These are phyloP conservation scores for Xanthoconium purpureum DNA, from an alignment of 768 basidiomycete species.

Conservation along the genomic window DNA sequence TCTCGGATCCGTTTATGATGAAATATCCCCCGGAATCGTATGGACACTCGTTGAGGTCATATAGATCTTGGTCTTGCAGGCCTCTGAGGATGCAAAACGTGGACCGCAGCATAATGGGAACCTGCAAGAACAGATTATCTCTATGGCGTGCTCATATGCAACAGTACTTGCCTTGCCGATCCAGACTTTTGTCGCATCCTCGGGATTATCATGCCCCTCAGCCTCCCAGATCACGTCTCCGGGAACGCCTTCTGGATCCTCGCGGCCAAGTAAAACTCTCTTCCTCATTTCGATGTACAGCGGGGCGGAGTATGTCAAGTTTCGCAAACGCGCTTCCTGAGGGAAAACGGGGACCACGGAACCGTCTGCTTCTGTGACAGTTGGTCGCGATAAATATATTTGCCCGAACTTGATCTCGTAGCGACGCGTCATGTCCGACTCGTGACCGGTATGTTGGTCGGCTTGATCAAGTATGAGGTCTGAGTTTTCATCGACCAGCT, in stretches of 20 bases:
- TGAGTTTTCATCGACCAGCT: constrained; percentile 95
- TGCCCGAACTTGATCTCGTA: constrained; percentile 98
- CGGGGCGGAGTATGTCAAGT: constrained; percentile 94
- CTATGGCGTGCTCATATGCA: constrained; percentile 1
- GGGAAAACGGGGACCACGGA: constrained; percentile 92
- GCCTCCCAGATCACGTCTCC: constrained; percentile 79
- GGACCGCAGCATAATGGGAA: constrained; percentile 96
- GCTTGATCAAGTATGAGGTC: constrained; percentile 95
- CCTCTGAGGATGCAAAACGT: constrained; percentile 90
- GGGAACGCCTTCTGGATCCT: constrained; percentile 75
- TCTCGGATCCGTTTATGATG: constrained; percentile 99
- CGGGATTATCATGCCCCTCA: constrained; percentile 60
- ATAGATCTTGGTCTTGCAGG: constrained; percentile 75
- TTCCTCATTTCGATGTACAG: constrained; percentile 96
- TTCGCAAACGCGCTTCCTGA: constrained; percentile 92
- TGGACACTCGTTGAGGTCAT: constrained; percentile 95
- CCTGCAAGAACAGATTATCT: constrained; percentile 44
- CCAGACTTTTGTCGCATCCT: constrained; percentile 83
- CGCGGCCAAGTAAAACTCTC: constrained; percentile 71
- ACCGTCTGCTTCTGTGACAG: constrained; percentile 93
- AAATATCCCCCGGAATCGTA: constrained; percentile 99
- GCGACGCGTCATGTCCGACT: constrained; percentile 78
- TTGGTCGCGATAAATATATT: constrained; percentile 94
- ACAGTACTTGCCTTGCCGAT: constrained; percentile 76
- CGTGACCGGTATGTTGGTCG: constrained; percentile 91